Percentiles rank a stretch among this genome's conserved stretches.
phyloP scores from a whole-genome alignment of 2,329 filamentous ascomycete species.

The Myriosclerotinia scirpicola region DNA sequence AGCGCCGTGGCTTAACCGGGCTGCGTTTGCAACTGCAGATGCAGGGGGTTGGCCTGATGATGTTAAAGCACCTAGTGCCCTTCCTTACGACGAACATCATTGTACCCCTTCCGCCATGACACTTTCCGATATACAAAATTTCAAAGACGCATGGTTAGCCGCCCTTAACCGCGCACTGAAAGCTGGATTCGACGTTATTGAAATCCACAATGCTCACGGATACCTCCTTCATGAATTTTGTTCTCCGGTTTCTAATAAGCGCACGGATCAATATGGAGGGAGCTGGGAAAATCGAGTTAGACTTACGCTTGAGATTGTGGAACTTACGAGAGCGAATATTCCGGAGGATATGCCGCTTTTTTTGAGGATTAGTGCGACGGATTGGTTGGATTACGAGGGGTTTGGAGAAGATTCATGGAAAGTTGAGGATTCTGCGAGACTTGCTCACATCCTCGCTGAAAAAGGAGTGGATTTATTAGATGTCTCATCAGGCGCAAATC shows the following conservation, averaged over 20 bases:
- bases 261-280: constrained; percentile 68
- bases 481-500: constrained; percentile 66
- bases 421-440: constrained; percentile 58
- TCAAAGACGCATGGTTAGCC: constrained; percentile 63
- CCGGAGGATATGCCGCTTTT: constrained; percentile 70
- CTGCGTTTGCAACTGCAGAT: constrained; percentile 52
- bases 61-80: constrained; percentile 52
- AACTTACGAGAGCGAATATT: constrained; percentile 60
- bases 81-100: constrained; percentile 61
- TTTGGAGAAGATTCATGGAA: constrained; percentile 64
- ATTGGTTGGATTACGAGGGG: constrained; percentile 67
- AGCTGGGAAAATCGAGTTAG: constrained; percentile 71
- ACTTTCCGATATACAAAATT: constrained; percentile 61
- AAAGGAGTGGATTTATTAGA: constrained; percentile 74
- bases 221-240: constrained; percentile 73
- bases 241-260: constrained; percentile 66
- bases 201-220: constrained; percentile 79
- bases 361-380: constrained; percentile 69
- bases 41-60: constrained; percentile 58
- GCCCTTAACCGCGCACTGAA: constrained; percentile 60
- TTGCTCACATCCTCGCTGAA: constrained; percentile 63
- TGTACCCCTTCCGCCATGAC: constrained; percentile 67
- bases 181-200: constrained; percentile 71
- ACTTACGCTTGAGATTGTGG: constrained; percentile 65
- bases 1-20: constrained; percentile 61